phyloP scores from a whole-genome alignment of 805 yeast genomes.

The Ogataea wickerhamii region DNA sequence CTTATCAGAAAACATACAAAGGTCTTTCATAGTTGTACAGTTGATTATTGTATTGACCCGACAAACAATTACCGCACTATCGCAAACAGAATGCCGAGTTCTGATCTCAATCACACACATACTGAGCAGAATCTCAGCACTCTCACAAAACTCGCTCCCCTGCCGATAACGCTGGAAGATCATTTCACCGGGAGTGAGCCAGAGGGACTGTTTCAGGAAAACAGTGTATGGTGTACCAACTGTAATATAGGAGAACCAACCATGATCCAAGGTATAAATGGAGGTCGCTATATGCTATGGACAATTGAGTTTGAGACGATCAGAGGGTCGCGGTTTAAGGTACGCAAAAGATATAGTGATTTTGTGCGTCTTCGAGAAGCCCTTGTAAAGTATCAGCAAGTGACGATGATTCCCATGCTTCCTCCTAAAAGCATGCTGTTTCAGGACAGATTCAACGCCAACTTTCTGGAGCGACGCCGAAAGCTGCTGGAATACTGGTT shows the following conservation, averaged over 20 bases:
- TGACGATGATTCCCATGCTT: slow-evolving; percentile 40
- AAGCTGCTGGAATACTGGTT: slow-evolving; percentile 59
- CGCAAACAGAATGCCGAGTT: slow-evolving; percentile 4
- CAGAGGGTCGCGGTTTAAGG: slow-evolving; percentile 37
- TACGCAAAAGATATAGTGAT: slow-evolving; percentile 64
- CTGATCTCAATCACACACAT: slow-evolving; percentile 16
- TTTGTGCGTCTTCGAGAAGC: slow-evolving; percentile 45
- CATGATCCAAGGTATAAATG: slow-evolving; percentile 25
- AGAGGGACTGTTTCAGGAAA: slow-evolving; percentile 8
- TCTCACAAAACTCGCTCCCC: slow-evolving; percentile 31
- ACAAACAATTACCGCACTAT: too few species aligned
- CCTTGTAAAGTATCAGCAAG: slow-evolving; percentile 38
- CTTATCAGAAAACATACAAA: too few species aligned
- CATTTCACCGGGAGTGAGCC: slow-evolving; percentile 20
- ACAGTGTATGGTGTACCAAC: slow-evolving; percentile 27
- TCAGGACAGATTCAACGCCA: slow-evolving; percentile 25
- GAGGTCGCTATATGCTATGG: slow-evolving; percentile 31
- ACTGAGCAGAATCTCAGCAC: slow-evolving; percentile 10
- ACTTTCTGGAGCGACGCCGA: slow-evolving; percentile 52
- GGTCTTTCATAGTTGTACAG: too few species aligned
- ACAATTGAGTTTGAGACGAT: slow-evolving; percentile 25
- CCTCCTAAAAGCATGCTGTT: slow-evolving; percentile 45
- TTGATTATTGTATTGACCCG: too few species aligned
- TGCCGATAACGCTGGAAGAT: slow-evolving; percentile 39
- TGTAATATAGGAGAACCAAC: slow-evolving; percentile 33